phyloP scores from a whole-genome alignment of 108 stramenopile genomes.

The Mediolabrus comicus region DNA sequence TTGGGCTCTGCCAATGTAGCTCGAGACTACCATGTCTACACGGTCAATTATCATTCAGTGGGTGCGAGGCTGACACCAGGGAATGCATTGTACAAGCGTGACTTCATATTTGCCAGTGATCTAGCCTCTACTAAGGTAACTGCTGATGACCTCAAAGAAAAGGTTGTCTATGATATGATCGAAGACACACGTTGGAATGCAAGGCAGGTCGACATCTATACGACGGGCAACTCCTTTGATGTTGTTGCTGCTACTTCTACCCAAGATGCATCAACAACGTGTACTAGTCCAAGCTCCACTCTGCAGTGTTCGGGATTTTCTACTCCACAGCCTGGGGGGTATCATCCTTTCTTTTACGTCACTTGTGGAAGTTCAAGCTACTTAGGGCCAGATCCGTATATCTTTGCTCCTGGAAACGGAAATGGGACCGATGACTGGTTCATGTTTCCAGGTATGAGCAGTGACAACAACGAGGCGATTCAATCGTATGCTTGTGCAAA shows the following conservation, averaged over 20 bases:
- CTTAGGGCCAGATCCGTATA: slow-evolving; percentile 16
- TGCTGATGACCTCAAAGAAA: slow-evolving; percentile 2
- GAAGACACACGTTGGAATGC: background rate
- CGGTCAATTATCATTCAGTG: background rate
- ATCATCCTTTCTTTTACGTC: slow-evolving; percentile 17
- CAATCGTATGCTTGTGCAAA: background rate
- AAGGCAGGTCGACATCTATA: slow-evolving; percentile 2
- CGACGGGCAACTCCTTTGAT: background rate
- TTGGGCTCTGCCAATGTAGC: background rate
- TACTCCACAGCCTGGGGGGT: background rate
- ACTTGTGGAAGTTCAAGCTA: slow-evolving; percentile 7
- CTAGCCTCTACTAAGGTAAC: slow-evolving; percentile 7
- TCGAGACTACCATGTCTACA: slow-evolving; percentile 18
- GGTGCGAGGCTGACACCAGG: background rate
- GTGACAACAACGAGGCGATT: background rate
- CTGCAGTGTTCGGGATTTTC: slow-evolving; percentile 13
- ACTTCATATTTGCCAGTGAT: background rate
- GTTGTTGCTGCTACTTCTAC: slow-evolving; percentile 3
- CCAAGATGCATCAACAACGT: background rate
- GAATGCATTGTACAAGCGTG: slow-evolving; percentile 10
- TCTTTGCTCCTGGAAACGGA: background rate
- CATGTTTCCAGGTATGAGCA: slow-evolving; percentile 1
- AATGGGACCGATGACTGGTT: background rate
- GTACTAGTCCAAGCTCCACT: background rate
- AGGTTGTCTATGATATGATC: slow-evolving; percentile 4